Evolutionary conservation across 495 filamentous ascomycete genomes (phyloP).

Genomic region (Penicillium malachiteum): DNA sequence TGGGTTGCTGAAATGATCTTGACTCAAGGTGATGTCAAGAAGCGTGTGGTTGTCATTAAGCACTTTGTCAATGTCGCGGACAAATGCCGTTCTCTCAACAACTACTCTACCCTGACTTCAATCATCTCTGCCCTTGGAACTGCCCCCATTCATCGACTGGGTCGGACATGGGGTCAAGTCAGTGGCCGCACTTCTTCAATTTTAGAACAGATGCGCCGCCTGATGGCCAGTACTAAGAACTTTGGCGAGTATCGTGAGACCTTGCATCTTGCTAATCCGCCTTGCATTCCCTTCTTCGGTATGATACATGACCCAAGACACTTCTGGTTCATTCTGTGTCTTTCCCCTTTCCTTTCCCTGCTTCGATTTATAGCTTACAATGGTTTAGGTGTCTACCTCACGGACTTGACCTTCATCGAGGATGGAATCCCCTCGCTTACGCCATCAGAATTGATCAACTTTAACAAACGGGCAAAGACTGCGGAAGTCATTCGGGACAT

Average conservation of each 20-base stretch:
- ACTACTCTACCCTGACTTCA: slow-evolving; percentile 97
- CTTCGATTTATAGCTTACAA: not conserved
- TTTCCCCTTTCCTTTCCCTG: slow-evolving; percentile 4
- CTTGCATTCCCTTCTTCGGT: slow-evolving; percentile 99
- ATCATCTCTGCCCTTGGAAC: slow-evolving; percentile 95
- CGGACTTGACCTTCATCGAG: slow-evolving; percentile 97
- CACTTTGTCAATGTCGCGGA: slow-evolving; percentile 97
- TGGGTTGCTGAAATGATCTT: slow-evolving; percentile 99
- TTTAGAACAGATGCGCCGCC: slow-evolving; percentile 83
- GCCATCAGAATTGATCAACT: slow-evolving; percentile 94
- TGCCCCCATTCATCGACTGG: slow-evolving; percentile 89
- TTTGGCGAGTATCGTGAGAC: slow-evolving; percentile 95
- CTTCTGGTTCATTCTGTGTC: not conserved
- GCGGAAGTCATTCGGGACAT: slow-evolving; percentile 98
- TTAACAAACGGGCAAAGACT: slow-evolving; percentile 95
- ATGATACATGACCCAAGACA: slow-evolving; percentile 30
- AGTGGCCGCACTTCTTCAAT: slow-evolving; percentile 75
- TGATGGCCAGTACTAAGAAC: slow-evolving; percentile 98
- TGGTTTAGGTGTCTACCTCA: slow-evolving; percentile 83
- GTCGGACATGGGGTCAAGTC: slow-evolving; percentile 92
- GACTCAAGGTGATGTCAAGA: slow-evolving; percentile 88
- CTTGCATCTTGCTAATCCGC: slow-evolving; percentile 87
- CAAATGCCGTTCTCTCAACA: slow-evolving; percentile 92
- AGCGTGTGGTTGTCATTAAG: slow-evolving; percentile 95
- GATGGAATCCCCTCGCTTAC: slow-evolving; percentile 96